These are phyloP conservation scores for Rubia peregrina DNA, from an alignment of 305 asterid genomes.

Conservation along the genomic window DNA sequence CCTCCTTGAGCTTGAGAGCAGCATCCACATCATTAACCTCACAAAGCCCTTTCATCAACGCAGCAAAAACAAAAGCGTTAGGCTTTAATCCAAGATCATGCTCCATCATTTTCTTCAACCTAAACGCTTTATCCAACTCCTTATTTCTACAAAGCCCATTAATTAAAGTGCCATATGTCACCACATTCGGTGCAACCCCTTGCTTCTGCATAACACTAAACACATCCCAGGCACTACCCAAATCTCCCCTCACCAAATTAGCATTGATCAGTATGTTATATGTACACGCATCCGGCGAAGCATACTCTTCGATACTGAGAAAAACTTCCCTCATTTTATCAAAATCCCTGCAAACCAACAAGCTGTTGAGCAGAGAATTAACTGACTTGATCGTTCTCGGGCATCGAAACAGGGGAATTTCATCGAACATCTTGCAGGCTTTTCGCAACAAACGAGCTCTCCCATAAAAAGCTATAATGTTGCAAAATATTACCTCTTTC, in stretches of 20 bases:
- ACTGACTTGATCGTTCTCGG: constrained; percentile 50
- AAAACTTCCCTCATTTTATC: constrained; percentile 37
- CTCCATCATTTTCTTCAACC: constrained; percentile 54
- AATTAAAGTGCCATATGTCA: constrained; percentile 63
- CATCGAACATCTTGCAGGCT: constrained; percentile 48
- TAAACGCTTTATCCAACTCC: constrained; percentile 37
- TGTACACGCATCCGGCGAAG: constrained; percentile 51
- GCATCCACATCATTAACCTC: constrained; percentile 26
- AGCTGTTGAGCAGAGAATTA: constrained; percentile 50
- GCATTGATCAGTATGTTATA: constrained; percentile 53
- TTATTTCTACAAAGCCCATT: constrained; percentile 41
- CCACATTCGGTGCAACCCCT: constrained; percentile 52
- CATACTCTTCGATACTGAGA: constrained; percentile 29
- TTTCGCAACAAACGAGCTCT: constrained; percentile 48
- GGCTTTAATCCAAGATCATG: constrained; percentile 39
- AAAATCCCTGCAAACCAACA: constrained; percentile 41
- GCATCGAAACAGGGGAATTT: constrained; percentile 55
- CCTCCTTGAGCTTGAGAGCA: constrained; percentile 52
- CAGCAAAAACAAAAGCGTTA: constrained; percentile 39
- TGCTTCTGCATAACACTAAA: constrained; percentile 58
- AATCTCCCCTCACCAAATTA: constrained; percentile 30
- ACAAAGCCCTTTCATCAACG: constrained; percentile 63
- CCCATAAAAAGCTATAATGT: constrained; percentile 49
- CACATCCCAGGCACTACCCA: constrained; percentile 37
- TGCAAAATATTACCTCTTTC: constrained; percentile 57